Evolutionary conservation across 768 basidiomycete genomes (phyloP), one percentile per base, ranked within the genome.

Genomic region (Pleurotus salmoneostramineus): DNA sequence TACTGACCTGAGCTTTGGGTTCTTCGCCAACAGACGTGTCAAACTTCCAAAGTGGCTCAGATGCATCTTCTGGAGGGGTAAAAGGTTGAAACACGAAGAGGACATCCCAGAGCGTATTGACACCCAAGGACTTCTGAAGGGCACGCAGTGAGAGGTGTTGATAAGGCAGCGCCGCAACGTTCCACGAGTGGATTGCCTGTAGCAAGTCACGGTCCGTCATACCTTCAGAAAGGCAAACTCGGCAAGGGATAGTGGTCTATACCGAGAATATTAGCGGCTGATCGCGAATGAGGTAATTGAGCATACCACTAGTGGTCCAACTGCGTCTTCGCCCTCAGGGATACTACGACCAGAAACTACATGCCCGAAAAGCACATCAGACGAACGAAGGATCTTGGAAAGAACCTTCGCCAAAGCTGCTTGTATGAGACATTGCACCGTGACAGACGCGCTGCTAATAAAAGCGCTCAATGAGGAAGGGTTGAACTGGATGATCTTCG

Each of bases 161-260:
- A 72, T 76, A 78, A 1, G 70, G 62, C 56, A 77, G 63, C 12
- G 73, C 72, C 2, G 72, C 67, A 32, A 77, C 61, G 54, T 80
- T 79, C 14, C 58, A 57, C 33, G 64, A 58, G 47, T 81, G 79
- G 31, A 80, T 67, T 6, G 61, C 61, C 44, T 63, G 66, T 31
- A 80, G 65, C 3, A 79, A 48, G 5, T 71, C 71, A 35, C 65
- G 66, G 56, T 75, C 77, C 3, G 49, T 63, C 45, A 63, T 56
- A 8, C 57, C 60, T 5, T 44, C 48, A 27, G 59, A 44, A 34
- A 80, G 44, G n/a, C 56, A 67, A 49, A 80, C 63, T 6, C 78
- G 74, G 52, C 71, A 79, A 5, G 78, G 79, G 14, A 80, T 66
- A 1, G 78, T 80, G 59, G 77, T 81, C 78, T 80, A 31, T 17